Evolutionary conservation across 352 stramenopile genomes (phyloP).

Genomic region (Pythium folliculosum): DNA sequence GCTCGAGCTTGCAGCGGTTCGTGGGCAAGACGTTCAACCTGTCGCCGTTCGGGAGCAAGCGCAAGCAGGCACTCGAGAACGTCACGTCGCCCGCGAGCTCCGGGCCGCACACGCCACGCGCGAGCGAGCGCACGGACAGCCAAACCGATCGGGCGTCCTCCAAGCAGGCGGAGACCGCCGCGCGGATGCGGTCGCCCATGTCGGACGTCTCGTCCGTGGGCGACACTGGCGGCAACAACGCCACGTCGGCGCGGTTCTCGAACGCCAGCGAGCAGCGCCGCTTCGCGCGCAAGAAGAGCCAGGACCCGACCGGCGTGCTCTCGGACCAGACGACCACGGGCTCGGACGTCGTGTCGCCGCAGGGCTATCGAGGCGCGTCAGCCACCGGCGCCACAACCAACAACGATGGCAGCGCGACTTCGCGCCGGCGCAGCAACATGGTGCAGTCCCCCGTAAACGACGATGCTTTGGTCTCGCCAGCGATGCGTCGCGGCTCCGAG

Average conservation of each 20-base stretch:
- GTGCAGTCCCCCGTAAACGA: constrained; percentile 19
- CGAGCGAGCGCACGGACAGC: neutral
- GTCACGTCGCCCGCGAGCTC: constrained; percentile 20
- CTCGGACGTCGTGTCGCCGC: constrained; percentile 22
- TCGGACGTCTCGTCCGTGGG: constrained; percentile 22
- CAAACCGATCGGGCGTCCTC: neutral
- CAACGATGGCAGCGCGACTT: neutral
- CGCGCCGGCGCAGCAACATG: constrained; percentile 21
- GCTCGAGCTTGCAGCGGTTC: constrained; percentile 65
- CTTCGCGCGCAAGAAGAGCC: constrained; percentile 11
- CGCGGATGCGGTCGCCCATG: constrained; percentile 20
- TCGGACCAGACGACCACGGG: constrained; percentile 15
- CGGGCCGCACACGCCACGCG: constrained; percentile 12
- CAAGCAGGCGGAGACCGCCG: neutral
- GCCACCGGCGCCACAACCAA: neutral
- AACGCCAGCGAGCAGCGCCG: constrained; percentile 12
- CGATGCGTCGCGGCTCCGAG: constrained; percentile 28
- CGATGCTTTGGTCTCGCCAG: neutral
- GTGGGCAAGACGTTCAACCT: constrained; percentile 63
- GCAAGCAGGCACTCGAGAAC: constrained; percentile 30
- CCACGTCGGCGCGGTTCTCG: neutral
- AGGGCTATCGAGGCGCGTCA: constrained; percentile 4
- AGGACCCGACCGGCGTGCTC: constrained; percentile 15
- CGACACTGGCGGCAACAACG: neutral
- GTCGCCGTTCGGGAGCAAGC: constrained; percentile 54